Conservation (phyloP, 345 rosid species). For the Sonneratia alba region DNA sequence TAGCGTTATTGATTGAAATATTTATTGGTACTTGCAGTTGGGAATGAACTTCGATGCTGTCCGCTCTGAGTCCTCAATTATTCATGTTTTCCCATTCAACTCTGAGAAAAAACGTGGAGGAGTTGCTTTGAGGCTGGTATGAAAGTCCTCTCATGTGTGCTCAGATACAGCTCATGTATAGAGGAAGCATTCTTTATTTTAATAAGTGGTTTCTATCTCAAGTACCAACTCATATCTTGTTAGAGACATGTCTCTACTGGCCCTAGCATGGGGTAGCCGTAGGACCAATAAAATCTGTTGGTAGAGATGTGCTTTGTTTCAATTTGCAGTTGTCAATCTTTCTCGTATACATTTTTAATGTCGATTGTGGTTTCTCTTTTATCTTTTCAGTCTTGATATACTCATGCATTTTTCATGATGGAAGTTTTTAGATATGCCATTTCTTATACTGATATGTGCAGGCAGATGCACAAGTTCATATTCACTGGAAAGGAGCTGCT, state of each 20-base stretch:
- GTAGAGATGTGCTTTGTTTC: background rate
- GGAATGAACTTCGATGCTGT: constrained; percentile 73
- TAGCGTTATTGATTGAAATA: background rate
- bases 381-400: background rate
- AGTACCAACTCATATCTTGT: background rate
- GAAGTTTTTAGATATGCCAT: background rate
- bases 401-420: background rate
- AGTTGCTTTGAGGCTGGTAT: constrained; percentile 57
- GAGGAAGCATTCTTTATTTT: background rate
- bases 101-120: constrained; percentile 90
- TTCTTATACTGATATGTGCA: constrained; percentile 13
- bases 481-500: constrained; percentile 99
- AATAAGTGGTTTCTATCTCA: background rate
- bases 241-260: background rate
- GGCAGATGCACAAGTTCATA: constrained; percentile 57
- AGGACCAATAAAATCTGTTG: background rate
- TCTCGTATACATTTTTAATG: background rate
- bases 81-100: constrained; percentile 85
- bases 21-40: constrained; percentile 34
- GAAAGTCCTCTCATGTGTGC: background rate
- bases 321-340: background rate
- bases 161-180: background rate
- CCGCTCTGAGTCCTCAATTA: constrained; percentile 46
- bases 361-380: background rate
- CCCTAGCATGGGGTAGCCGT: background rate